Conservation (phyloP, 73 alveolate genomes). For the Paramecium biaurelia region DNA sequence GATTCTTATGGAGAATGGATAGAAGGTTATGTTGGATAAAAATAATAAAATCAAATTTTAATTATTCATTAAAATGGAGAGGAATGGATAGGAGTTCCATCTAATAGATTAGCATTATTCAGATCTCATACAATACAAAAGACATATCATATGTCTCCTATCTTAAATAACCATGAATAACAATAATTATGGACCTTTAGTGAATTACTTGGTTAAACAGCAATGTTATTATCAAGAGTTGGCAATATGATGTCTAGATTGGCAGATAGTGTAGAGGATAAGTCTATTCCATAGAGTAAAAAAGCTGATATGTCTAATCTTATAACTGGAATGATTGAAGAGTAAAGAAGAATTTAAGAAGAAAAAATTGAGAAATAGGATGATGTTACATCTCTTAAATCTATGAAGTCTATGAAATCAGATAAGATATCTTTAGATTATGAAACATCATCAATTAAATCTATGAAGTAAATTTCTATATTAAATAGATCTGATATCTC, state of each 20-base stretch:
- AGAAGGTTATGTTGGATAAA: neutral
- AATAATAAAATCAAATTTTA: neutral
- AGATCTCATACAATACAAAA: conserved; percentile 40
- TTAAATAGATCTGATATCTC: conserved; percentile 30
- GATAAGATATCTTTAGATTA: conserved; percentile 36
- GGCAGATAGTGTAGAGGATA: conserved; percentile 34
- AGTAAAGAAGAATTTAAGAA: neutral
- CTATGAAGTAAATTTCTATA: neutral
- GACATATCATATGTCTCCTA: neutral
- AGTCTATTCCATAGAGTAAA: neutral
- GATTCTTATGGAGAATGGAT: neutral
- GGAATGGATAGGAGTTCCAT: conserved; percentile 13
- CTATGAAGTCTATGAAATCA: conserved; percentile 51
- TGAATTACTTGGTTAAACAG: conserved; percentile 21
- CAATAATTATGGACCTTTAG: neutral
- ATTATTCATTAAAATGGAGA: conserved; percentile 11
- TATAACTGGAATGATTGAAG: conserved; percentile 49
- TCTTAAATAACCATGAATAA: neutral
- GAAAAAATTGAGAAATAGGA: conserved; percentile 6
- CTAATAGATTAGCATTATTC: neutral
- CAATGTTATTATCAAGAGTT: neutral
- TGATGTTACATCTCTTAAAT: conserved; percentile 35
- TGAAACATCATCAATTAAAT: conserved; percentile 47
- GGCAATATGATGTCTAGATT: conserved; percentile 48
- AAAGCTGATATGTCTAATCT: conserved; percentile 10